These are phyloP conservation scores for Daldinia concentrica DNA, from an alignment of 495 filamentous ascomycete genomes.

Conservation along the genomic window DNA sequence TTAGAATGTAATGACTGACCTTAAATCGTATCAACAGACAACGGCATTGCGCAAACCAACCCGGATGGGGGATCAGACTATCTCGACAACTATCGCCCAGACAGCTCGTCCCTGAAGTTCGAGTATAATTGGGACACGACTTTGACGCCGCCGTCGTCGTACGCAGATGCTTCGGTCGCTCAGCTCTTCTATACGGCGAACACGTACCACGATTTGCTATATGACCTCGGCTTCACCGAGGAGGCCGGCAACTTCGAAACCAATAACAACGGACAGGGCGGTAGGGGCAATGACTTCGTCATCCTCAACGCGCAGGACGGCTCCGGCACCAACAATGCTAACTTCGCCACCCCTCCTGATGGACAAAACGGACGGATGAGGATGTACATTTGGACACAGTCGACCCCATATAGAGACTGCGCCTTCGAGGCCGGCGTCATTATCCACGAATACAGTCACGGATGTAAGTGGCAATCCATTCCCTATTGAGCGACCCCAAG, in stretches of 20 bases:
- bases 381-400: slow-evolving; percentile 58
- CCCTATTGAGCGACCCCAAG: neutral
- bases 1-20: slow-evolving; percentile 11
- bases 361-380: slow-evolving; percentile 60
- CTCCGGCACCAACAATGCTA: slow-evolving; percentile 60
- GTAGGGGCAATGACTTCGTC: slow-evolving; percentile 58
- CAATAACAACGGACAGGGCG: slow-evolving; percentile 60
- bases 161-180: slow-evolving; percentile 56
- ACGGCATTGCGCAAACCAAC: slow-evolving; percentile 59
- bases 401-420: slow-evolving; percentile 57
- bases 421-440: slow-evolving; percentile 58
- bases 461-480: slow-evolving; percentile 42
- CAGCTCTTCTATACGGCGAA: slow-evolving; percentile 66
- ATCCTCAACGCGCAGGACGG: slow-evolving; percentile 65
- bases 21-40: slow-evolving; percentile 45
- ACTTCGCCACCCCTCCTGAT: slow-evolving; percentile 63
- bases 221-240: slow-evolving; percentile 63
- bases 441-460: slow-evolving; percentile 59
- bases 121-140: slow-evolving; percentile 52
- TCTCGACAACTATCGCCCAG: slow-evolving; percentile 54
- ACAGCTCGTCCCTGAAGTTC: slow-evolving; percentile 48
- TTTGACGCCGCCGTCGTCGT: slow-evolving; percentile 46
- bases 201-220: slow-evolving; percentile 63
- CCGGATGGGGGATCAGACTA: slow-evolving; percentile 50
- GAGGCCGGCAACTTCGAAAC: slow-evolving; percentile 63